phyloP scores from a whole-genome alignment of 2,329 filamentous ascomycete genomes.

The Orbilia javanica region DNA sequence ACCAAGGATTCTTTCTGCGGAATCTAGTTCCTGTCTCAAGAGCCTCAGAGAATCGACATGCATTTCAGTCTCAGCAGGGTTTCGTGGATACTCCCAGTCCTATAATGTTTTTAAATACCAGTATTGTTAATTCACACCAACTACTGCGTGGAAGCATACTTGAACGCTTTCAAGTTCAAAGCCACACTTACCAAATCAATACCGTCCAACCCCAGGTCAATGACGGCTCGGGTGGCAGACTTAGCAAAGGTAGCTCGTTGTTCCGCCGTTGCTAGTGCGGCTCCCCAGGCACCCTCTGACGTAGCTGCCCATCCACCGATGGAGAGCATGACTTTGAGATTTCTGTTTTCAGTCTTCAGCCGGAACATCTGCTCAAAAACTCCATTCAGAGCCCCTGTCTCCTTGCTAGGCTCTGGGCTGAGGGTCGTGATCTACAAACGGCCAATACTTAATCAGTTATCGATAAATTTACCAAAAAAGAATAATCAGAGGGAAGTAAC shows the following conservation, averaged over 20 bases:
- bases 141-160: not conserved
- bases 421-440: not conserved
- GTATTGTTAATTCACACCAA: not conserved
- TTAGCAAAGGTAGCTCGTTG: conserved; percentile 77
- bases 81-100: conserved; percentile 58
- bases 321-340: conserved; percentile 82
- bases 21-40: conserved; percentile 72
- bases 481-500: not conserved
- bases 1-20: conserved; percentile 66
- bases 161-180: not conserved
- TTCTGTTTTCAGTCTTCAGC: conserved; percentile 80
- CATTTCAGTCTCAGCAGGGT: conserved; percentile 70
- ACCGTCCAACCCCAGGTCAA: conserved; percentile 82
- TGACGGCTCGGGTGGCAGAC: conserved; percentile 79
- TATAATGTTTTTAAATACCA: not conserved
- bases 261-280: conserved; percentile 72
- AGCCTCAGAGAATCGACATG: conserved; percentile 73
- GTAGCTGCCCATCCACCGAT: conserved; percentile 87
- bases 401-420: conserved; percentile 60
- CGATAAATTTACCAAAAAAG: no score
- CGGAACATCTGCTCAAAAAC: conserved; percentile 81
- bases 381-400: conserved; percentile 75
- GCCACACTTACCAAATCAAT: conserved; percentile 70
- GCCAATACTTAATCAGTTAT: not conserved
- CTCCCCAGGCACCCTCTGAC: conserved; percentile 72